These are phyloP conservation scores for Clitopilus hobsonii DNA, from an alignment of 768 basidiomycete genomes.

Conservation along the genomic window DNA sequence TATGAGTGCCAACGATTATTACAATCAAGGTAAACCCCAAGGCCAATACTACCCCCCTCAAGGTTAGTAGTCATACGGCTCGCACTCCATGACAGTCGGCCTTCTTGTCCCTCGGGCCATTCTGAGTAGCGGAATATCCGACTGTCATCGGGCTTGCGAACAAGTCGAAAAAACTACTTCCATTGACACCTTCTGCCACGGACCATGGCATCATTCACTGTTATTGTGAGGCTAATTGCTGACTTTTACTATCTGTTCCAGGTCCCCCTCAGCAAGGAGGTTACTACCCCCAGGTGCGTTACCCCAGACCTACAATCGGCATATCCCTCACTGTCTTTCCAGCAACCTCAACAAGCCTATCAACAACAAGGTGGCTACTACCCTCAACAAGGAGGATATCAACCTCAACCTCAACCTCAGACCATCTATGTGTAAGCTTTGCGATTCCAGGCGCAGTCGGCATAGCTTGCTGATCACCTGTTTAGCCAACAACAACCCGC, in stretches of 20 bases:
- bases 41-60: slow-evolving; percentile 50
- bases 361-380: slow-evolving; percentile 43
- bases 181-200: background rate
- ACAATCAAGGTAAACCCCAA: slow-evolving; percentile 45
- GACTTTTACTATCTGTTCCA: slow-evolving; percentile 14
- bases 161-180: background rate
- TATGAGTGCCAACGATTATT: slow-evolving; percentile 79
- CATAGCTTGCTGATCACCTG: background rate
- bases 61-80: slow-evolving; percentile 19
- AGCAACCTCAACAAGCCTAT: slow-evolving; percentile 72
- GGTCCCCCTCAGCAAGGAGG: slow-evolving; percentile 54
- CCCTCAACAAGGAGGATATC: slow-evolving; percentile 44
- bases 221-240: background rate
- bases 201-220: background rate
- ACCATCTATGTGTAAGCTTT: slow-evolving; percentile 72
- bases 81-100: background rate
- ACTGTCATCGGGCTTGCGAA: background rate
- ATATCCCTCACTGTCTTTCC: slow-evolving; percentile 6
- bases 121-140: slow-evolving; percentile 1
- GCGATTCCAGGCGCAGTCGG: background rate
- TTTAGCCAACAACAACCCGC: slow-evolving; percentile 48
- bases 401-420: slow-evolving; percentile 54
- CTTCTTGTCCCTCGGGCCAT: background rate
- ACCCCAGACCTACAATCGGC: too few relatives aligned
- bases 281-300: slow-evolving; percentile 55